Base-by-base conservation (phyloP, 2,329 filamentous ascomycete species). In the Chalaropsis ovoidea region DNA sequence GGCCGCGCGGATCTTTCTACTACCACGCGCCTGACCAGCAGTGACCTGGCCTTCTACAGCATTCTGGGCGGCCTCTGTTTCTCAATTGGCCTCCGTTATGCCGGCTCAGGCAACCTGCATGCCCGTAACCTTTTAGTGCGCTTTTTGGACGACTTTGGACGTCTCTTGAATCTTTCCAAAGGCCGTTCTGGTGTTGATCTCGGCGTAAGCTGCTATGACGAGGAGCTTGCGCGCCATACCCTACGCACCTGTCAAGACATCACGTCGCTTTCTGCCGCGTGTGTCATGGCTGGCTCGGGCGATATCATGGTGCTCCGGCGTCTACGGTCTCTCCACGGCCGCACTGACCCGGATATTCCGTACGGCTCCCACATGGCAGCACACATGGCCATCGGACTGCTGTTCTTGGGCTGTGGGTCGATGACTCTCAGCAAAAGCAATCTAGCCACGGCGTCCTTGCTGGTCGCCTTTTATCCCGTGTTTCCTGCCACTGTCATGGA, bases 271-370 rank as follows among this genome's bases (percentile, higher is more conserved):
- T 88, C 91, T 5, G 84, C 85, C 24, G 86, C 94, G 0, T 90
- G 88, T 1, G 90, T 97, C 63, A 97, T 97, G 93, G 91, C 95
- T 5, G 94, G 94, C 35, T 96, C 91, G 0, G 94, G 95, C 47
- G 95, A 99, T 72, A 78, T 99, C 22, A 77, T 83, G 1, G 86
- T 96, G 1, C 88, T 97, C 71, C 86, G 94, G 24, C 86, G 93
- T 15, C 80, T 99, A 41, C 87, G 94, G 17, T 85, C 89, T 17
- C 82, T 99, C 47, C 95, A 99, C 73, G 93, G 92, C 24, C 86
- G 92, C 17, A 86, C 92, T 64, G 89, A 96, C 67, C 78, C 82
- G 0, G 89, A 94, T 45, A 93, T 88, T 0, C 87, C 92, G 0
- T 99, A 96, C 72, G 94, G 94, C 58, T 96, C 90, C 65, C 93